These are phyloP conservation scores for Aspergillus tubingensis DNA, from an alignment of 2,329 filamentous ascomycete species.

Conservation along the genomic window DNA sequence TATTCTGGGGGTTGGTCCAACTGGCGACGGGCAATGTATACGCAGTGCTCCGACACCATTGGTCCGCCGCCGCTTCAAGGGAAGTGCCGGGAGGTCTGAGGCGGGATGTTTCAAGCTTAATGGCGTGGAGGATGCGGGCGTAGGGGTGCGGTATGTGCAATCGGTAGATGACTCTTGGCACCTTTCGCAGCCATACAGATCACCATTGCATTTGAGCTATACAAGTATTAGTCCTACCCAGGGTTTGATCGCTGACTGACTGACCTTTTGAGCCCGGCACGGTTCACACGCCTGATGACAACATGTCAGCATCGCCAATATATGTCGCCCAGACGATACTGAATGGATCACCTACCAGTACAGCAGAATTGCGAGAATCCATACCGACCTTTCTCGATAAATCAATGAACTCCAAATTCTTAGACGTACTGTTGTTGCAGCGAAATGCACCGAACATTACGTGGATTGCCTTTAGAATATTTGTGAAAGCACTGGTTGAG, in stretches of 20 bases:
- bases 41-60: background rate
- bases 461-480: too few relatives aligned
- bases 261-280: background rate
- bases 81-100: background rate
- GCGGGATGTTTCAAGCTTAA: background rate
- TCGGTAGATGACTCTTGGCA: background rate
- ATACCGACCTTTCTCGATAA: background rate
- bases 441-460: constrained; percentile 7
- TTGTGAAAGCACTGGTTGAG: too few relatives aligned
- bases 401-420: background rate
- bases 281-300: background rate
- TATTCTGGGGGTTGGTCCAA: background rate
- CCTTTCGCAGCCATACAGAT: constrained; percentile 3
- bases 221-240: background rate
- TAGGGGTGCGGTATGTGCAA: constrained; percentile 2
- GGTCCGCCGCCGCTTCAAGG: background rate
- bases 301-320: background rate
- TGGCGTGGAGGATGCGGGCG: background rate
- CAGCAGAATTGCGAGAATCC: background rate
- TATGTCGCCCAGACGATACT: background rate
- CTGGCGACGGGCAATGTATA: background rate
- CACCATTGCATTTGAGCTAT: constrained; percentile 4
- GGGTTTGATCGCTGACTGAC: background rate
- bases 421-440: background rate
- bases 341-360: background rate